Base-by-base conservation (phyloP, 768 basidiomycete species). In the Fomitopsis pulvina region DNA sequence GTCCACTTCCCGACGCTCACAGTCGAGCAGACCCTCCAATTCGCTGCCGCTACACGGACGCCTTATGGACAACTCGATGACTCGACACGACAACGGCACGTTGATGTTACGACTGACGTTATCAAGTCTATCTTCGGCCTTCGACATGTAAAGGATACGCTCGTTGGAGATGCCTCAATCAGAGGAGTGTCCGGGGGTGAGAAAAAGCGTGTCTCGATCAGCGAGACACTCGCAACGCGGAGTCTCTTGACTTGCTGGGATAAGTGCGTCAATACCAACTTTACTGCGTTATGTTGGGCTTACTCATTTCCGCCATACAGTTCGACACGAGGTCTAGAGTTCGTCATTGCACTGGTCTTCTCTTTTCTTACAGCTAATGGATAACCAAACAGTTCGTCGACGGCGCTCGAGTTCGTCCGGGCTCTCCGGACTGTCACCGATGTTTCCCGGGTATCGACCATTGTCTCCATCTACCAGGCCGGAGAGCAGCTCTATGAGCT, bases 381-480 rank as follows among this genome's bases (percentile, higher is more conserved):
- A 1, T 50, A n/a, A 21, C 3, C 18, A 14, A 30, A 30, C 52
- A 63, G 62, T 37, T 70, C 78, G 0, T 78, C 78, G 7, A 81
- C 80, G 3, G 80, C 80, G 16, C 68, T 80, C 34, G 79, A 81
- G 55, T 81, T 79, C 59, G 73, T 76, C 47, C 75, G 75, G 51
- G 76, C 79, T 1, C 66, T 83, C 18, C 72, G 80, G 29, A 71
- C 79, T 27, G 66, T 73, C 5, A 80, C 80, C 21, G 79, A 81
- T 59, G 59, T 73, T 16, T 57, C 60, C 26, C 60, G 60, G 34
- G 54, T 60, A 49, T 62, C 83, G 0, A 88, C 83, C 0, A 76
- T 92, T 50, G 85, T 87, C n/a, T 85, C 87, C 1, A 78, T 93
- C 38, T 92, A 92, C 65, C 90, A 92, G 66, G 90, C 87, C 8